Conservation (phyloP, 257 asterid genomes). For the Solanum chiquidenum region DNA sequence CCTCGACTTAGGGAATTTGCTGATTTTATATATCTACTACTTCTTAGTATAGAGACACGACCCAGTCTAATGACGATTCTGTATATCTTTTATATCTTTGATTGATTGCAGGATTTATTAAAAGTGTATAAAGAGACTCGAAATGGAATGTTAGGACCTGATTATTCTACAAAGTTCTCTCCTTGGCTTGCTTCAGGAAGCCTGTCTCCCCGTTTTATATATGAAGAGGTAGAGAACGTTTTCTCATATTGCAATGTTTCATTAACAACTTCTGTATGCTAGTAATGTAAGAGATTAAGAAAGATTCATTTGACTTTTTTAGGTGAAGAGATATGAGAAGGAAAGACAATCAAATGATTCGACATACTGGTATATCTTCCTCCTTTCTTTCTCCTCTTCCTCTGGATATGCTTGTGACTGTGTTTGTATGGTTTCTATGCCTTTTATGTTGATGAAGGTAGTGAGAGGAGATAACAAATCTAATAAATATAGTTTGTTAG, state of each 20-base stretch:
- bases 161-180: slow-evolving; percentile 87
- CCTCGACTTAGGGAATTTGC: neutral
- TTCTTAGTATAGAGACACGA: neutral
- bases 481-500: neutral
- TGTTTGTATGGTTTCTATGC: neutral
- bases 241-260: neutral
- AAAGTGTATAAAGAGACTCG: slow-evolving; percentile 75
- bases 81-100: neutral
- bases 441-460: neutral
- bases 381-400: neutral
- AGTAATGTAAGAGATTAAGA: neutral
- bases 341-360: slow-evolving; percentile 70
- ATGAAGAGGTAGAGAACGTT: slow-evolving; percentile 57
- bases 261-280: neutral
- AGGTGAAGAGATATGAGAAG: slow-evolving; percentile 91
- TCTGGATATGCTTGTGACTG: neutral
- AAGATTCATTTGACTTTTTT: slow-evolving; percentile 9
- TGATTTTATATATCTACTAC: neutral
- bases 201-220: slow-evolving; percentile 79
- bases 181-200: slow-evolving; percentile 96
- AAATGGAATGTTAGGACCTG: slow-evolving; percentile 90
- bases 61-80: neutral
- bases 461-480: neutral
- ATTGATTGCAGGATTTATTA: slow-evolving; percentile 45
- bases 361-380: slow-evolving; percentile 62